These are phyloP conservation scores for Acer campestre DNA, from an alignment of 345 rosid species.

Conservation along the genomic window DNA sequence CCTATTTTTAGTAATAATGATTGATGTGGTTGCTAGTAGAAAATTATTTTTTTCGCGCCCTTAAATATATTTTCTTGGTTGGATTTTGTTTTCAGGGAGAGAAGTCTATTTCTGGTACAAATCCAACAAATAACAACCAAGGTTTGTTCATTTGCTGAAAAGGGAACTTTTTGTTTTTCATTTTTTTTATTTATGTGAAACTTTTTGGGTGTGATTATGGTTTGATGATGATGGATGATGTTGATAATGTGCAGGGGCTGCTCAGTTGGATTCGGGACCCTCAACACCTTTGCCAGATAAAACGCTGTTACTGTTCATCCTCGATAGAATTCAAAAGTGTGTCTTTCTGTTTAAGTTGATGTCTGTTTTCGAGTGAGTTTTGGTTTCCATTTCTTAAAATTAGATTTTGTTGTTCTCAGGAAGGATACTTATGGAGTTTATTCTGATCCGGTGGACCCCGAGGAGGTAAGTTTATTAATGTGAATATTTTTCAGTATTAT, in stretches of 20 bases:
- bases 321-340: slow-evolving; percentile 68
- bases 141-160: slow-evolving; percentile 40
- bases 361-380: slow-evolving; percentile 14
- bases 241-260: slow-evolving; percentile 28
- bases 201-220: slow-evolving; percentile 11
- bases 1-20: slow-evolving; percentile 20
- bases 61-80: neutral
- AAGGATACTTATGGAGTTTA: slow-evolving; percentile 72
- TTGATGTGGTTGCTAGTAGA: slow-evolving; percentile 2
- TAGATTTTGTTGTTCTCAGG: slow-evolving; percentile 40
- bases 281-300: slow-evolving; percentile 55
- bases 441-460: slow-evolving; percentile 73
- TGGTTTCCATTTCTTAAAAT: slow-evolving; percentile 16
- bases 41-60: neutral
- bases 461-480: slow-evolving; percentile 46
- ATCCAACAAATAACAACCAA: slow-evolving; percentile 39
- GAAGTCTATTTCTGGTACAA: slow-evolving; percentile 36
- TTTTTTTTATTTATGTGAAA: slow-evolving; percentile 13
- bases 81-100: slow-evolving; percentile 41
- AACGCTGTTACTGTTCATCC: slow-evolving; percentile 53
- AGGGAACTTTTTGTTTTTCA: slow-evolving; percentile 5
- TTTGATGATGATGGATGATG: slow-evolving; percentile 2
- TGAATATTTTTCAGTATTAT: neutral
- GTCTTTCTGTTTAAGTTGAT: slow-evolving; percentile 26
- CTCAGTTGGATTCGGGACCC: slow-evolving; percentile 42